Percentiles rank a stretch among this genome's conserved stretches.
Conservation (phyloP, 768 basidiomycete species). For the Crepidotus variabilis region DNA sequence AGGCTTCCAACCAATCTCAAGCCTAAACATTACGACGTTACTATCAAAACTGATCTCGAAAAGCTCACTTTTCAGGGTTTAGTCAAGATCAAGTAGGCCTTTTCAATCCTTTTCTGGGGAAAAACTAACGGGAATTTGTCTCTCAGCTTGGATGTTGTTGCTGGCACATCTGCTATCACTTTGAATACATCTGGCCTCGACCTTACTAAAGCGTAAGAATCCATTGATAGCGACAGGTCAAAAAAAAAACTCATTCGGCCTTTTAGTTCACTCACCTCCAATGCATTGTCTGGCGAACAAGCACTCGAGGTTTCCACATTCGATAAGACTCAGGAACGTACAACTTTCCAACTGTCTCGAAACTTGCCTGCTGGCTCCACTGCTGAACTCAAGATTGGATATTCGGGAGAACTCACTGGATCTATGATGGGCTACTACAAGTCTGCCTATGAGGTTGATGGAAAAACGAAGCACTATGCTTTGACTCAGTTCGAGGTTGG, state of each 20-base stretch:
- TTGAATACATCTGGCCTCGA: slow-evolving; percentile 64
- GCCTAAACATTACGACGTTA: slow-evolving; percentile 76
- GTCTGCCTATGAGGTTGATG: slow-evolving; percentile 58
- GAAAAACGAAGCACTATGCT: slow-evolving; percentile 62
- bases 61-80: slow-evolving; percentile 73
- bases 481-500: slow-evolving; percentile 87
- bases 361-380: slow-evolving; percentile 64
- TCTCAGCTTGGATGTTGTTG: slow-evolving; percentile 56
- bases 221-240: background rate
- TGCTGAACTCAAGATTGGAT: slow-evolving; percentile 67
- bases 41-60: slow-evolving; percentile 78
- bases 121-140: background rate
- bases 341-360: slow-evolving; percentile 53
- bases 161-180: slow-evolving; percentile 56
- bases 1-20: slow-evolving; percentile 69
- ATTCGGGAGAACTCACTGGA: slow-evolving; percentile 62
- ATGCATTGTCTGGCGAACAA: slow-evolving; percentile 49
- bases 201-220: slow-evolving; percentile 47
- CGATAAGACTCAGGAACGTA: slow-evolving; percentile 63
- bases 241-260: background rate
- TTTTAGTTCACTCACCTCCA: slow-evolving; percentile 44
- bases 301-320: slow-evolving; percentile 40
- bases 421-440: slow-evolving; percentile 85
- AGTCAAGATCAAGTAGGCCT: slow-evolving; percentile 62
- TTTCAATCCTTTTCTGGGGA: background rate